Conservation (phyloP, 176 grass and related monocot species). For the Saccharum officinarum region DNA sequence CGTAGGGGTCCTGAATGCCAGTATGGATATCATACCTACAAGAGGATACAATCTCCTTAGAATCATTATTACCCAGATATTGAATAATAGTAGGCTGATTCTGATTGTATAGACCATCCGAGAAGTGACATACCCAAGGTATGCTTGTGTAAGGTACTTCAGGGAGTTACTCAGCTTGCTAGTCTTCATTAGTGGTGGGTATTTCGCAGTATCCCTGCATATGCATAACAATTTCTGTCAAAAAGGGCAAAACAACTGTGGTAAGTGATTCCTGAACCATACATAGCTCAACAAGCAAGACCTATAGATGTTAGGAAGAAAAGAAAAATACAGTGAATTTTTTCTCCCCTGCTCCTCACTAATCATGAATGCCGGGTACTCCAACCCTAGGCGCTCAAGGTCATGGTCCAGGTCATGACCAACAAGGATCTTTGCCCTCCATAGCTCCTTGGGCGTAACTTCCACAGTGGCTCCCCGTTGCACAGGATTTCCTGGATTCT, state of each 20-base stretch:
- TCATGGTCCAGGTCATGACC: conserved; percentile 75
- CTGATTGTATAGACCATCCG: background rate
- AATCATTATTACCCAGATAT: background rate
- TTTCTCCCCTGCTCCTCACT: conserved; percentile 35
- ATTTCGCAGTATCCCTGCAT: conserved; percentile 70
- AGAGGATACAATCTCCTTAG: conserved; percentile 19
- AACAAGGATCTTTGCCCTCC: conserved; percentile 68
- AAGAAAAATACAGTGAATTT: background rate
- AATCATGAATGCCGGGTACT: conserved; percentile 73
- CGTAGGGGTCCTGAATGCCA: conserved; percentile 74
- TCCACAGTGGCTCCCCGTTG: conserved; percentile 88
- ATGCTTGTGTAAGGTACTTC: conserved; percentile 84
- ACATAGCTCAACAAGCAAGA: background rate
- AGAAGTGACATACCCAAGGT: conserved; percentile 71
- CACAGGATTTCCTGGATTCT: conserved; percentile 77
- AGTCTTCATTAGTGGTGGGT: conserved; percentile 93
- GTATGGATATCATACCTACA: conserved; percentile 79
- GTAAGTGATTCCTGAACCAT: background rate
- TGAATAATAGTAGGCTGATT: background rate
- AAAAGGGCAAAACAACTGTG: background rate
- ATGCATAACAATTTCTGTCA: conserved; percentile 2
- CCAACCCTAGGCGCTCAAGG: conserved; percentile 72
- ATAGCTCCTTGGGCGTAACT: conserved; percentile 56
- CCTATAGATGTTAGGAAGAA: background rate
- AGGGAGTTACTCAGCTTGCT: conserved; percentile 92